These are phyloP conservation scores for Theileria luwenshuni DNA, from an alignment of 169 alveolate species.

Conservation along the genomic window DNA sequence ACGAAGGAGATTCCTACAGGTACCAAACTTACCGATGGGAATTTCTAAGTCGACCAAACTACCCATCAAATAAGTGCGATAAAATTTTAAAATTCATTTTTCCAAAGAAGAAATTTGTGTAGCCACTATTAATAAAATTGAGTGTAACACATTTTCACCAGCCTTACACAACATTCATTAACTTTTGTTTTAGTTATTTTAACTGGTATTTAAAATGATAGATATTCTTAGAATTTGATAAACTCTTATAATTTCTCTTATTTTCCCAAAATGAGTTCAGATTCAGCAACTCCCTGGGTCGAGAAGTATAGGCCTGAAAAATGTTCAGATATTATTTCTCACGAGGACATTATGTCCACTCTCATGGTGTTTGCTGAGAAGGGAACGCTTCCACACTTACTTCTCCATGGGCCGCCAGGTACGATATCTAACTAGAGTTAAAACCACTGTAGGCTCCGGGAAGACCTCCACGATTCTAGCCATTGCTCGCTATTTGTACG, in stretches of 20 bases:
- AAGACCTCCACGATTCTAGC: constrained; percentile 93
- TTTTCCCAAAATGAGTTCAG: constrained; percentile 49
- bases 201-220: neutral
- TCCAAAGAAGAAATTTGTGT: neutral
- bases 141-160: neutral
- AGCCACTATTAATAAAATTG: neutral
- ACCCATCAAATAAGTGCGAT: constrained; percentile 23
- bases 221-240: neutral
- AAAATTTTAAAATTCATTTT: constrained; percentile 3
- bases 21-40: constrained; percentile 22
- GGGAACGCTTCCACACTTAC: constrained; percentile 95
- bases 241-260: neutral
- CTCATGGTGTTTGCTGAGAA: constrained; percentile 87
- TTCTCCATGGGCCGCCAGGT: constrained; percentile 98
- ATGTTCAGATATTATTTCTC: constrained; percentile 92
- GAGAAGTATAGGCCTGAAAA: constrained; percentile 95
- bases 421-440: constrained; percentile 4
- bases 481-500: constrained; percentile 90
- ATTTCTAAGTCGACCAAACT: constrained; percentile 17
- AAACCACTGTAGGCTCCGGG: constrained; percentile 83
- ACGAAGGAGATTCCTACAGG: neutral
- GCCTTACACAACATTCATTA: neutral
- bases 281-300: constrained; percentile 78
- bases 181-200: neutral
- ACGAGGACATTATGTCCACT: constrained; percentile 90